Conservation (phyloP, 1,284 basidiomycete genomes). For the Boletus smithii region DNA sequence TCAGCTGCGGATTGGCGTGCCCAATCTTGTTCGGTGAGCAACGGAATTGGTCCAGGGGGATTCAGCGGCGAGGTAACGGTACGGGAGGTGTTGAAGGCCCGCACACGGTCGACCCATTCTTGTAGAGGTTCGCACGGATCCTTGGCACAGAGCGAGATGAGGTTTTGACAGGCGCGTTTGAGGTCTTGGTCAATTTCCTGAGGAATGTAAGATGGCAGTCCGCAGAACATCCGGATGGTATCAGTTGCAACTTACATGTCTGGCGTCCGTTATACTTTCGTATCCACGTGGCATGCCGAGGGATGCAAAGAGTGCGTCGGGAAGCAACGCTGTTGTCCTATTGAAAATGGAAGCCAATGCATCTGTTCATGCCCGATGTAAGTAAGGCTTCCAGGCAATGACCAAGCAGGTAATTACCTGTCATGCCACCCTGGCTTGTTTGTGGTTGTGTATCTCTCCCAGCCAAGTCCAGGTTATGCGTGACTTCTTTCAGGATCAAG, state of each 20-base stretch:
- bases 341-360: slow-evolving; percentile 71
- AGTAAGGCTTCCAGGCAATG: neutral
- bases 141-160: slow-evolving; percentile 65
- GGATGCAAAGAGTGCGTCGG: slow-evolving; percentile 62
- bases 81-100: slow-evolving; percentile 30
- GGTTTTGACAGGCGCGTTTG: slow-evolving; percentile 76
- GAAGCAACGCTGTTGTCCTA: slow-evolving; percentile 68
- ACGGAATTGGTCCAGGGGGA: slow-evolving; percentile 15
- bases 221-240: neutral
- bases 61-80: slow-evolving; percentile 11
- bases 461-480: slow-evolving; percentile 68
- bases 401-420: slow-evolving; percentile 39
- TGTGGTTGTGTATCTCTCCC: slow-evolving; percentile 38
- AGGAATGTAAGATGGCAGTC: neutral
- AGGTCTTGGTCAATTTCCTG: slow-evolving; percentile 84
- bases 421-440: slow-evolving; percentile 47
- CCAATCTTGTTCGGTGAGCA: slow-evolving; percentile 39
- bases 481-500: slow-evolving; percentile 88
- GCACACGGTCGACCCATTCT: slow-evolving; percentile 56
- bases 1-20: slow-evolving; percentile 48
- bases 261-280: slow-evolving; percentile 57
- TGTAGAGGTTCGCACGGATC: slow-evolving; percentile 52
- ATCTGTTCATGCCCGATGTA: slow-evolving; percentile 43
- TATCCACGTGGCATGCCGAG: slow-evolving; percentile 58
- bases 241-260: slow-evolving; percentile 51